Conservation (phyloP, 1,284 basidiomycete genomes). For the Puccinia coronata region DNA sequence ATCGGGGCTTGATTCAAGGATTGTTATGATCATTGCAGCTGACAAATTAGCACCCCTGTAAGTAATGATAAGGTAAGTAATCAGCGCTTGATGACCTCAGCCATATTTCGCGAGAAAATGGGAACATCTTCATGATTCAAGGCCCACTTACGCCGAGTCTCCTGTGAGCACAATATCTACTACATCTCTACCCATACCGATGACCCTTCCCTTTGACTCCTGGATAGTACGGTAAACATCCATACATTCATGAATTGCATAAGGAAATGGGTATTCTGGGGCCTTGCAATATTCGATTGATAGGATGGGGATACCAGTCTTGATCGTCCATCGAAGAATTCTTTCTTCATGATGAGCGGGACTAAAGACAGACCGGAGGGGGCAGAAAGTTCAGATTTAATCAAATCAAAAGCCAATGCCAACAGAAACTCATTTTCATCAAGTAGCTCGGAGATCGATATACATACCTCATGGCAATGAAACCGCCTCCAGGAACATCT, state of each 20-base stretch:
- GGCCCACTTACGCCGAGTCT: constrained; percentile 81
- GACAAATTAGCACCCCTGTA: constrained; percentile 41
- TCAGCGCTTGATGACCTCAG: neutral
- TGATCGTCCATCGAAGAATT: constrained; percentile 79
- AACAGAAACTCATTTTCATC: neutral
- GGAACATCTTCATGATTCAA: neutral
- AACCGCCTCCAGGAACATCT: constrained; percentile 93
- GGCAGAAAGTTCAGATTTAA: constrained; percentile 2
- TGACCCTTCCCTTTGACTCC: constrained; percentile 73
- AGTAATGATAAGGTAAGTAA: neutral
- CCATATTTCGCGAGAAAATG: neutral
- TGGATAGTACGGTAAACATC: constrained; percentile 81
- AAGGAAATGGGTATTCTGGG: constrained; percentile 83
- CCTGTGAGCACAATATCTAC: constrained; percentile 77
- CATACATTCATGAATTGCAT: constrained; percentile 89
- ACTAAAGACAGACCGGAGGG: constrained; percentile 55
- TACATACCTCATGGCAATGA: constrained; percentile 74
- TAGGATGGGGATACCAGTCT: constrained; percentile 76
- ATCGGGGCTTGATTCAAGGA: constrained; percentile 54
- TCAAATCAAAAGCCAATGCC: neutral
- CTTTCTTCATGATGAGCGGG: constrained; percentile 95
- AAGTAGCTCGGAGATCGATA: constrained; percentile 15
- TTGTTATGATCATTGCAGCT: constrained; percentile 52
- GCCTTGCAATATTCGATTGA: constrained; percentile 94
- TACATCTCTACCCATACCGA: constrained; percentile 76